Percentiles rank a stretch among this genome's conserved stretches.
These are phyloP conservation scores for Penicillium lividum DNA, from an alignment of 495 filamentous ascomycete species.

Conservation along the genomic window DNA sequence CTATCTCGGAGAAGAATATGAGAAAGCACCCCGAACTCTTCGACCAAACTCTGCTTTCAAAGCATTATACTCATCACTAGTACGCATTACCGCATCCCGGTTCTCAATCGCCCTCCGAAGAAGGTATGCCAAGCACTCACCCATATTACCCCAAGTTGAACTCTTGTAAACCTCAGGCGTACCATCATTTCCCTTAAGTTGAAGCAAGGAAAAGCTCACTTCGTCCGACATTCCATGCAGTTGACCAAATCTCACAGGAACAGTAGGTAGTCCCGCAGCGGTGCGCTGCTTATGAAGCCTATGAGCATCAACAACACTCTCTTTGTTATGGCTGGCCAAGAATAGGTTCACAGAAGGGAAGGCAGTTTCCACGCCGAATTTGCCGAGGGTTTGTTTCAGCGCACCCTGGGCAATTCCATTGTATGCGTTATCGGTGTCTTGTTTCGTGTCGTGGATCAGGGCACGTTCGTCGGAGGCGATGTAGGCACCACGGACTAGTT, in stretches of 20 bases:
- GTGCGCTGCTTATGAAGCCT: slow-evolving; percentile 35
- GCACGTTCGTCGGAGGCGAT: slow-evolving; percentile 72
- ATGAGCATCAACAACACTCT: slow-evolving; percentile 35
- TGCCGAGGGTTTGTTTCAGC: slow-evolving; percentile 32
- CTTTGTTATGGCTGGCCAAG: slow-evolving; percentile 46
- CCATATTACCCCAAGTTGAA: slow-evolving; percentile 79
- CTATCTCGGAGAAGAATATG: slow-evolving; percentile 14
- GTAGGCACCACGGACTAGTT: slow-evolving; percentile 89
- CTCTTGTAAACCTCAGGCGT: slow-evolving; percentile 75
- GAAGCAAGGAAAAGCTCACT: slow-evolving; percentile 73
- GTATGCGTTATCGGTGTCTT: slow-evolving; percentile 67
- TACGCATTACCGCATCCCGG: slow-evolving; percentile 76
- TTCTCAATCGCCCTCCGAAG: slow-evolving; percentile 87
- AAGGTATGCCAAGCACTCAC: slow-evolving; percentile 87
- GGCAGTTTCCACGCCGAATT: slow-evolving; percentile 47
- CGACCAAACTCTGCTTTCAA: slow-evolving; percentile 66
- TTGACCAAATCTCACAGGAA: slow-evolving; percentile 54
- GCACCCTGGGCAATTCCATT: slow-evolving; percentile 54
- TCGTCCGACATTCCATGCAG: slow-evolving; percentile 94
- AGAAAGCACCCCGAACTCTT: slow-evolving; percentile 40
- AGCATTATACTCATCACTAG: slow-evolving; percentile 65
- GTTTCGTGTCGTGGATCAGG: slow-evolving; percentile 74
- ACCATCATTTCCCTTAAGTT: slow-evolving; percentile 40
- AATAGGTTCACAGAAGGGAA: slow-evolving; percentile 43
- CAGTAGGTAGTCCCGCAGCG: slow-evolving; percentile 31